phyloP scores from a whole-genome alignment of 192 early-diverging fungal species.

The Allomyces macrogynus region DNA sequence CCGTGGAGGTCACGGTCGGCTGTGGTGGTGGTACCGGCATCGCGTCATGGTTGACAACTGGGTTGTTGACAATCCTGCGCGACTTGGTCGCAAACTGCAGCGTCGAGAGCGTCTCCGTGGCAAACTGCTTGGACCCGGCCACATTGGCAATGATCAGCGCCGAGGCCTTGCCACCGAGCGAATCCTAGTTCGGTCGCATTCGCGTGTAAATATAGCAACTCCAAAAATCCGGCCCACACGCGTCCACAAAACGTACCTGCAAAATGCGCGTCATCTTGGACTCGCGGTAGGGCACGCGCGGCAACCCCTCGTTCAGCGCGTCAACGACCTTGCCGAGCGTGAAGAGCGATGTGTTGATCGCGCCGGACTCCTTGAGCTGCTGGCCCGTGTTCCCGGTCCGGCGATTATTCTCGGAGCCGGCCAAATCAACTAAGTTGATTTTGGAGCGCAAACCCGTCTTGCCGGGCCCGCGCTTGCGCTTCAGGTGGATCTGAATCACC shows the following conservation, averaged over 20 bases:
- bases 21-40: not conserved
- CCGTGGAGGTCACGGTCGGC: too few relatives aligned
- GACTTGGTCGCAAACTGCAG: conserved; percentile 44
- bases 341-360: conserved; percentile 45
- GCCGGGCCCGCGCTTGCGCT: conserved; percentile 14
- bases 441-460: conserved; percentile 20
- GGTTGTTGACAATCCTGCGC: conserved; percentile 35
- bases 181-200: conserved; percentile 13
- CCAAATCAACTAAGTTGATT: conserved; percentile 42
- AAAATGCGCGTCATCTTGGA: conserved; percentile 48
- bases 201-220: not conserved
- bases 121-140: conserved; percentile 25
- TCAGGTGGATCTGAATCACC: conserved; percentile 29
- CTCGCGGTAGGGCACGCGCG: conserved; percentile 36
- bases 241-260: conserved; percentile 10
- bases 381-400: conserved; percentile 35
- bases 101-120: conserved; percentile 26
- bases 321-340: conserved; percentile 44
- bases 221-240: not conserved
- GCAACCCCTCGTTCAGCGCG: conserved; percentile 29
- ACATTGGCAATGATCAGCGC: conserved; percentile 51
- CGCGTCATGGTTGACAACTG: conserved; percentile 6
- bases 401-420: conserved; percentile 44
- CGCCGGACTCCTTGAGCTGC: conserved; percentile 38
- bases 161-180: conserved; percentile 34